Evolutionary conservation across 164 flowering plant genomes (phyloP), one percentile per base, ranked within the genome.

Genomic region (Magnolia sinica): DNA sequence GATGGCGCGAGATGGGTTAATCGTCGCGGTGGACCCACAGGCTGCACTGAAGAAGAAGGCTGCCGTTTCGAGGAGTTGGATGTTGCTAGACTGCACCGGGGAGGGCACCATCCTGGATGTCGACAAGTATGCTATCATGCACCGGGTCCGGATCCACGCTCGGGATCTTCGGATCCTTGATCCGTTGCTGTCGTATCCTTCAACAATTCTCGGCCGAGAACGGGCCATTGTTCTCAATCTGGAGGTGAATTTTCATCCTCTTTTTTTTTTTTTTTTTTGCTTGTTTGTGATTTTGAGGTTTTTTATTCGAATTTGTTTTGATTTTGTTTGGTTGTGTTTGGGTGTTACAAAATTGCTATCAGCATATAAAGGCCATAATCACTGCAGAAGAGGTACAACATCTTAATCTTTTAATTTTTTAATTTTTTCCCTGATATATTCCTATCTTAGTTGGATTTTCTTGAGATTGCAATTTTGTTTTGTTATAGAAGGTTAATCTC

Each of bases 301-400:
- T 66, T 29, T 45, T 73, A 68, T 20, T 67, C 61, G 13, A 49
- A n/a, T 49, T 37, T 24, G 50, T 20, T 14, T 23, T n/a, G 19
- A 13, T 20, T 52, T 4, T 49, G 22, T 27, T 58, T 50, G 4
- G 13, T 73, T 74, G 31, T 6, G 29, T 59, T 66, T 10, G 31
- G 3, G 14, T 64, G 10, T 23, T 76, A 76, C 59, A 58, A 37
- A 37, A 37, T 37, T 37, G 23, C 78, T 19, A 31, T 68, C 94
- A 94, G 98, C 99, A 95, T 80, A 90, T 95, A 80, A 95, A 95
- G 80, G 98, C 99, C 1, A 93, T 95, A 20, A 88, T 95, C 67
- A 95, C 99, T 64, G 85, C 97, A 70, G 98, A 92, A 63, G 99
- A 95, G 98, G 99, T 95, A 61, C 50, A 29, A 8, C 16, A 6